A percentile compares a stretch with the other conserved stretches of the same genome.
These are phyloP conservation scores for Trichoderma brevicompactum DNA, from an alignment of 2,329 filamentous ascomycete genomes.

Conservation along the genomic window DNA sequence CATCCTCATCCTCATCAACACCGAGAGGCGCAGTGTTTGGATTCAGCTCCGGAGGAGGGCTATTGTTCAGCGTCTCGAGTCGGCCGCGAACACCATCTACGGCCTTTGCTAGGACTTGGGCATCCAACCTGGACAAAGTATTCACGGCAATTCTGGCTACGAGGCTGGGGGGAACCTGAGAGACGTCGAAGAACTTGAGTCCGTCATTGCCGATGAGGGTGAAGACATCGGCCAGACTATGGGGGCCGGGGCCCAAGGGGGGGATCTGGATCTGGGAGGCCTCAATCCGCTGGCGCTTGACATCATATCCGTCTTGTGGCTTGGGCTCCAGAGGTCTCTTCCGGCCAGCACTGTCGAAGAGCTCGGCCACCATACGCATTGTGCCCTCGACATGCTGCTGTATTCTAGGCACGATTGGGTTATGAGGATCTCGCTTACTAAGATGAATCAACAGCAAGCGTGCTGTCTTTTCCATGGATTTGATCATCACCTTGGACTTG, in stretches of 20 bases:
- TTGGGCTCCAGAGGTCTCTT: constrained; percentile 77
- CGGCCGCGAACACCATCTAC: constrained; percentile 66
- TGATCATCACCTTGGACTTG: constrained; percentile 78
- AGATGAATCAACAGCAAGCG: constrained; percentile 83
- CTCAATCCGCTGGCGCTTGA: constrained; percentile 78
- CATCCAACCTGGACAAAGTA: constrained; percentile 73
- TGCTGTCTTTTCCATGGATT: constrained; percentile 94
- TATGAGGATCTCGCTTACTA: constrained; percentile 81
- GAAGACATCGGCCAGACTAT: constrained; percentile 82
- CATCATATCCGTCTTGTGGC: constrained; percentile 72
- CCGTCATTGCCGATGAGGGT: constrained; percentile 76
- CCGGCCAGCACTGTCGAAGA: constrained; percentile 76
- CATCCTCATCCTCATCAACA: constrained; percentile 78
- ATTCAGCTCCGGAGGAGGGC: constrained; percentile 54
- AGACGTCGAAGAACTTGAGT: constrained; percentile 80
- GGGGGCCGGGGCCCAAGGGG: constrained; percentile 73
- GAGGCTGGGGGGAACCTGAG: constrained; percentile 73
- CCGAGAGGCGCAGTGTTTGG: constrained; percentile 64
- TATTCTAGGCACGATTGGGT: constrained; percentile 75
- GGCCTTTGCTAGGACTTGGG: constrained; percentile 70
- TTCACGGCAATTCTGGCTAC: constrained; percentile 82
- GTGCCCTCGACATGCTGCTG: constrained; percentile 86
- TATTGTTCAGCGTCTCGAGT: constrained; percentile 50
- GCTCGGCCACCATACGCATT: constrained; percentile 75
- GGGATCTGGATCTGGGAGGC: constrained; percentile 59